These are phyloP conservation scores for Talaromyces sp. DNA, from an alignment of 2,329 filamentous ascomycete species.

Conservation along the genomic window DNA sequence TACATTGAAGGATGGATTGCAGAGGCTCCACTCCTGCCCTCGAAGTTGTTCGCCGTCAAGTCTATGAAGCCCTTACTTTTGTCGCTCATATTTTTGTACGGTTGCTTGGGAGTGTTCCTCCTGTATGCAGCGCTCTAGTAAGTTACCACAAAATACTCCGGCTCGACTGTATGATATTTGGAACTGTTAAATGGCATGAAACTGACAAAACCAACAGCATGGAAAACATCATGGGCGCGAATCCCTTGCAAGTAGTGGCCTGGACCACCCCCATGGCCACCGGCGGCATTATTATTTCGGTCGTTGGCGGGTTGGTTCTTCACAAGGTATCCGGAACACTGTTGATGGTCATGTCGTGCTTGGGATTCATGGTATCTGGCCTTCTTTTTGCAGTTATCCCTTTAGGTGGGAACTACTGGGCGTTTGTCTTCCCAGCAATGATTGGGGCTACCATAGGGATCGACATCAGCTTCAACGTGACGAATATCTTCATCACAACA, in stretches of 20 bases:
- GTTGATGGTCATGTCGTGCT: neutral
- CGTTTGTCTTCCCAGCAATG: neutral
- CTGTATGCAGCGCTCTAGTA: neutral
- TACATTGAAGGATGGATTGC: conserved; percentile 67
- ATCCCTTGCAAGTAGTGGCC: neutral
- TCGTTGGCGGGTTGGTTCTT: neutral
- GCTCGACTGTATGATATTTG: neutral
- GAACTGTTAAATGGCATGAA: too few species aligned
- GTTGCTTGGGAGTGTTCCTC: neutral
- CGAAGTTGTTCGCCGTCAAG: conserved; percentile 55
- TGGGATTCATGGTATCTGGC: neutral
- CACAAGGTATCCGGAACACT: neutral
- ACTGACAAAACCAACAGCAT: neutral
- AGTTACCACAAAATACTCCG: neutral
- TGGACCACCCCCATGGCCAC: neutral
- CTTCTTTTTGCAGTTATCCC: neutral
- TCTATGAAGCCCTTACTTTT: neutral
- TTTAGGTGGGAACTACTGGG: neutral
- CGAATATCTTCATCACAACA: conserved; percentile 73
- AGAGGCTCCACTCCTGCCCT: conserved; percentile 62
- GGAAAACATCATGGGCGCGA: neutral
- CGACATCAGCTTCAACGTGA: conserved; percentile 70
- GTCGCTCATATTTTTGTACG: neutral
- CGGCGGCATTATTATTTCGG: neutral
- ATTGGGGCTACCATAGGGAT: neutral